Evolutionary conservation across 176 grass and related monocot genomes (phyloP).

Genomic region (Cenchrus purpureus): DNA sequence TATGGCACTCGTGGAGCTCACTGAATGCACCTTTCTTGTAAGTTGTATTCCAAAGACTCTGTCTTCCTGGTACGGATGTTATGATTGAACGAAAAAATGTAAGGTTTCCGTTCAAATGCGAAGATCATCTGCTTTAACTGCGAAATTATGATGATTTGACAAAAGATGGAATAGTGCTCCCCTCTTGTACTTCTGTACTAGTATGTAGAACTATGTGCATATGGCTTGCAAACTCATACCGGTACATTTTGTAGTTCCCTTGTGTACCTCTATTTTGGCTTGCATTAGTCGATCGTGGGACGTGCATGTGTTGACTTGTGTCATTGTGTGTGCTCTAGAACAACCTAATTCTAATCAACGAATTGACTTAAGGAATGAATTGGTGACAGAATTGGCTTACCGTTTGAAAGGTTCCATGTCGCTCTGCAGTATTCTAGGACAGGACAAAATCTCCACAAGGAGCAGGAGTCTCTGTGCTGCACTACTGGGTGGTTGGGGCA

Average conservation of each 20-base stretch:
- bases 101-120: slow-evolving; percentile 12
- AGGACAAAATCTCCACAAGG: too few relatives aligned
- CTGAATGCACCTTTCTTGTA: slow-evolving; percentile 35
- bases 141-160: not conserved
- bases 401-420: too few relatives aligned
- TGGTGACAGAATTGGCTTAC: too few relatives aligned
- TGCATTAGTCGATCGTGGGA: not conserved
- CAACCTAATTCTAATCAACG: too few relatives aligned
- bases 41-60: slow-evolving; percentile 27
- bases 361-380: too few relatives aligned
- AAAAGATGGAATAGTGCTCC: not conserved
- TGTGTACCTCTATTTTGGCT: not conserved
- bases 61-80: slow-evolving; percentile 12
- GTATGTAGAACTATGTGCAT: not conserved
- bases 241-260: not conserved
- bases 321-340: too few relatives aligned
- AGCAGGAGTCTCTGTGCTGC: too few relatives aligned
- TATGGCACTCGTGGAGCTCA: slow-evolving; percentile 34
- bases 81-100: slow-evolving; percentile 17
- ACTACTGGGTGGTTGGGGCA: too few relatives aligned
- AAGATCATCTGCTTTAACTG: not conserved
- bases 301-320: not conserved
- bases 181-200: not conserved
- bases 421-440: too few relatives aligned
- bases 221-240: not conserved